phyloP scores from a whole-genome alignment of 2,329 filamentous ascomycete species.

The Colletotrichum aenigma region DNA sequence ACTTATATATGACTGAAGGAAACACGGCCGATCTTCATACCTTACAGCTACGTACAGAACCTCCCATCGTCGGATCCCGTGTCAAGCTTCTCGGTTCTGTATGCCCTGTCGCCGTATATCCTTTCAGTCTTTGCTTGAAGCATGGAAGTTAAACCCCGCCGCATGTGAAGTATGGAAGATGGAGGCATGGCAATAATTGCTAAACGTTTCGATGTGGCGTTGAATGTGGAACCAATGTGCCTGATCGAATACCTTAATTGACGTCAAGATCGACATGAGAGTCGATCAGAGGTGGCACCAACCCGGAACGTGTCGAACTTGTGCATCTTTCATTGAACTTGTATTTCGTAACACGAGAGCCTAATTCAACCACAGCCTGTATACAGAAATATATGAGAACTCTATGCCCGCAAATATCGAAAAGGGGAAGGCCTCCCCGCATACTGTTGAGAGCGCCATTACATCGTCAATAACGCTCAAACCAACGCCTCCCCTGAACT shows the following conservation, averaged over 20 bases:
- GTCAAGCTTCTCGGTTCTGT: neutral
- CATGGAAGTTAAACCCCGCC: accelerated
- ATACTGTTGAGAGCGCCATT: neutral
- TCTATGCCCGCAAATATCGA: neutral
- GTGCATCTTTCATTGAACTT: neutral
- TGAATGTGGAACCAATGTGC: neutral
- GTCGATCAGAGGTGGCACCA: neutral
- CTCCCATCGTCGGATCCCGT: accelerated
- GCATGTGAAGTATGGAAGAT: accelerated
- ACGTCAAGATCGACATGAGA: neutral
- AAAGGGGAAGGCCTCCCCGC: accelerated
- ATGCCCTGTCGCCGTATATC: neutral
- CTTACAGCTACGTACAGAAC: neutral
- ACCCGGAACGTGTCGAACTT: neutral
- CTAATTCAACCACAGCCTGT: neutral
- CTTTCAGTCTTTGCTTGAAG: neutral
- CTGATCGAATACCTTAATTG: neutral
- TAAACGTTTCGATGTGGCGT: neutral
- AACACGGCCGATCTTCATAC: accelerated
- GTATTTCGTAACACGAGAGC: accelerated
- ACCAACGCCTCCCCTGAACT: neutral
- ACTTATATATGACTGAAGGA: neutral
- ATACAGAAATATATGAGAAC: neutral
- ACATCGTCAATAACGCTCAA: neutral
- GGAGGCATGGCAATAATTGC: neutral